Base-by-base conservation (phyloP, 2,329 filamentous ascomycete species). In the Nigrospora sphaerica region DNA sequence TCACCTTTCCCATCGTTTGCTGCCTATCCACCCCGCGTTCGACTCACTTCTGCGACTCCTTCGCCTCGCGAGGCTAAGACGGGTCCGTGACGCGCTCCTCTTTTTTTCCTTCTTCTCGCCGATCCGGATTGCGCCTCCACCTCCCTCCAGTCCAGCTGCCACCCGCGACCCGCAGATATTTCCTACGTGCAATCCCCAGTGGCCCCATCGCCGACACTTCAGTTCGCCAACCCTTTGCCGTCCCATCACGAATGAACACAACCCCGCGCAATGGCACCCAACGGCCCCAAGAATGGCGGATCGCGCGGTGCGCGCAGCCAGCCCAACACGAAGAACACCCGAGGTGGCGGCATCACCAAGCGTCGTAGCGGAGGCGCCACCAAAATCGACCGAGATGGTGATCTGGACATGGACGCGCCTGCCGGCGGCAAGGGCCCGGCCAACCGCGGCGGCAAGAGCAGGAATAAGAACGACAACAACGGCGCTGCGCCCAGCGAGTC, bases 321-420 rank as follows among this genome's bases (percentile, higher is more conserved):
- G 17, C 17, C 44, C n/a, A 33, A 34, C 36, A 50, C 50, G 32
- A 61, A 58, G 44, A 38, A 53, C 17, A 53, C 45, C 42, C 48
- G 59, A 23, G 67, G 72, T 54, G 71, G 71, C 33, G 77, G 77
- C 31, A 73, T 81, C 45, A 63, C 67, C 17, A 81, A 80, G 59
- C 72, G 72, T 41, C 72, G 70, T 35, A 60, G 58, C 12, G 61
- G 61, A 36, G 52, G 56, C 17, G 46, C 58, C 4, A 54, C 57
- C 4, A 71, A 66, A 50, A 59, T 70, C 42, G 78, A 81, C 54
- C 65, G 69, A 45, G 78, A 81, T 65, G 78, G 78, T 32, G 78
- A 82, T 54, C 67, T 82, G n/a, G 70, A 78, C 32, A 82, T 82
- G 78, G 74, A 74, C 52, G 63, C 61, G 58, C 63, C 52, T 62